phyloP scores from a whole-genome alignment of 768 basidiomycete genomes.

The Hortiboletus flavorubellus region DNA sequence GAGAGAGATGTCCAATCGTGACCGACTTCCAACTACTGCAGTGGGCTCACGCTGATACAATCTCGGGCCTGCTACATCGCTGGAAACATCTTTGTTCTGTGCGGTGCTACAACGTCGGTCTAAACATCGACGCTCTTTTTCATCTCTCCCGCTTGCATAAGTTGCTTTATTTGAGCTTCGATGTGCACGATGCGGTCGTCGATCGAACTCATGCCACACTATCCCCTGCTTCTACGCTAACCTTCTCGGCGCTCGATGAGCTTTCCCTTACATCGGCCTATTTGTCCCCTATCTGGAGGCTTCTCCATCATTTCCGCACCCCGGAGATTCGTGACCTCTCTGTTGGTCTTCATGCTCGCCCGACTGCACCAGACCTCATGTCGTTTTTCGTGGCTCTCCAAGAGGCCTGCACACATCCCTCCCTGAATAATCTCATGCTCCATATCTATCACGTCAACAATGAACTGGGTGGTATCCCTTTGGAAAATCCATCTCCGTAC shows the following conservation, averaged over 20 bases:
- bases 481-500: neutral
- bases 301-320: neutral
- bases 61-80: slow-evolving; percentile 1
- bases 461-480: neutral
- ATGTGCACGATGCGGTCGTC: neutral
- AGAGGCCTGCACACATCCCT: neutral
- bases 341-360: neutral
- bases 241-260: slow-evolving; percentile 4
- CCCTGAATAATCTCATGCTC: too few species aligned
- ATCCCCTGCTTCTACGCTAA: neutral
- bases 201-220: neutral
- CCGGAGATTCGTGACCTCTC: neutral
- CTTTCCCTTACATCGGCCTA: neutral
- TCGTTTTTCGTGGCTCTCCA: slow-evolving; percentile 4
- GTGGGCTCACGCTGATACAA: neutral
- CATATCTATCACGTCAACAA: too few species aligned
- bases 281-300: neutral
- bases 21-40: neutral
- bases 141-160: neutral
- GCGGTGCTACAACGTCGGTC: neutral
- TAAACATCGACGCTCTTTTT: neutral
- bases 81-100: slow-evolving; percentile 8
- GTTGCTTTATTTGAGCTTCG: neutral
- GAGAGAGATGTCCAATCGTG: neutral
- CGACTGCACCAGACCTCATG: neutral